Evolutionary conservation across 2,329 filamentous ascomycete genomes (phyloP).

Genomic region (Curvularia lunata): DNA sequence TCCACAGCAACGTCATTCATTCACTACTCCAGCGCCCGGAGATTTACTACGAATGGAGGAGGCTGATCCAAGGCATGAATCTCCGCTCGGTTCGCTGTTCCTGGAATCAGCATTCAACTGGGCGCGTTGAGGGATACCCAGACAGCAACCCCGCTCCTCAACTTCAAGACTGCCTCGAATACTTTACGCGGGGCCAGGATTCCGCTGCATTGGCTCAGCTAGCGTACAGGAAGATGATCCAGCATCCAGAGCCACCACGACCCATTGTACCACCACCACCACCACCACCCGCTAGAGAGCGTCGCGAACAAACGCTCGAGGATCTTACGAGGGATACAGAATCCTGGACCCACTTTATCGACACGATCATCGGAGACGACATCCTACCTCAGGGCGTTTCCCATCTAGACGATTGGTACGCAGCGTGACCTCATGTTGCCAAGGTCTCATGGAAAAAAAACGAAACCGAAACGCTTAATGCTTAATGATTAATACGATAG

Average conservation of each 20-base stretch:
- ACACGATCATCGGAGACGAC: slow-evolving; percentile 2
- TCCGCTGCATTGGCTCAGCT: slow-evolving; percentile 28
- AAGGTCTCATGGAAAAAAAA: background rate
- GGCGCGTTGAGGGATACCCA: slow-evolving; percentile 40
- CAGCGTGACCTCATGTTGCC: background rate
- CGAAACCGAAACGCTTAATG: background rate
- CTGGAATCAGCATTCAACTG: slow-evolving; percentile 36
- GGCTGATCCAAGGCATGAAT: slow-evolving; percentile 26
- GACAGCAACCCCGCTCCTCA: slow-evolving; percentile 27
- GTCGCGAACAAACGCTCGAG: background rate
- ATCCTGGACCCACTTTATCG: slow-evolving; percentile 1
- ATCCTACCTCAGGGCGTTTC: background rate
- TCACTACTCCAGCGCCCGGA: slow-evolving; percentile 68
- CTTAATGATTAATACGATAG: background rate
- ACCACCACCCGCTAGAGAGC: slow-evolving; percentile 25
- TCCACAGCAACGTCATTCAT: slow-evolving; percentile 69
- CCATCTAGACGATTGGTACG: background rate
- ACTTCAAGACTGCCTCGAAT: slow-evolving; percentile 42
- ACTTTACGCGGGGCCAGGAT: slow-evolving; percentile 26
- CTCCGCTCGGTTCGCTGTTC: slow-evolving; percentile 20
- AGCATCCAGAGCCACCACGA: slow-evolving; percentile 15
- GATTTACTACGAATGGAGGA: slow-evolving; percentile 63
- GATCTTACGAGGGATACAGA: background rate
- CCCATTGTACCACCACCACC: slow-evolving; percentile 13
- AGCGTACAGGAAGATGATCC: slow-evolving; percentile 29